A percentile compares a stretch with the other conserved stretches of the same genome.
Conservation (phyloP, 352 stramenopile genomes). For the Phytophthora cryptogea region DNA sequence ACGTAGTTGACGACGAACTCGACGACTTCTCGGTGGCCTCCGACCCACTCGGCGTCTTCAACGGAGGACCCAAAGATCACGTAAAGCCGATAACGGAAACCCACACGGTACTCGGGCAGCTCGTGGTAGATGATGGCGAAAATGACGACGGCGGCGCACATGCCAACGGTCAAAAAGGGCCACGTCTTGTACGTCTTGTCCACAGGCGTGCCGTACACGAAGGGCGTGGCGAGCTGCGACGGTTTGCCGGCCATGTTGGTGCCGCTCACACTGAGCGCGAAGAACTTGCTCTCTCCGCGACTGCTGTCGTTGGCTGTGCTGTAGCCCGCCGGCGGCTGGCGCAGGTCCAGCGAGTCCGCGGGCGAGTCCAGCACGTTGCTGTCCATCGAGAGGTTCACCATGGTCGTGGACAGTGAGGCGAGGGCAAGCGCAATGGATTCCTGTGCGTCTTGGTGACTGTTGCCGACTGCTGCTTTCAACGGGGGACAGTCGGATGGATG, state of each 20-base stretch:
- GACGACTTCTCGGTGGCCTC: conserved; percentile 73
- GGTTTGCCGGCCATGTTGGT: conserved; percentile 49
- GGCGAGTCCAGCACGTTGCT: conserved; percentile 49
- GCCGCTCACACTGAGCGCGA: conserved; percentile 67
- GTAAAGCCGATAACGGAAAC: conserved; percentile 71
- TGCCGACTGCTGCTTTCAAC: conserved; percentile 8
- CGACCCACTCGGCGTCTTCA: conserved; percentile 60
- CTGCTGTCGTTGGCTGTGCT: conserved; percentile 35
- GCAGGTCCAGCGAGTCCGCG: conserved; percentile 35
- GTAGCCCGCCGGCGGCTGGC: conserved; percentile 27
- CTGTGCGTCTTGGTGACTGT: conserved; percentile 1
- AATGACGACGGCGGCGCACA: conserved; percentile 53
- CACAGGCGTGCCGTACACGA: conserved; percentile 78
- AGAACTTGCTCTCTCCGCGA: conserved; percentile 69
- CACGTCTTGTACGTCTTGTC: conserved; percentile 85
- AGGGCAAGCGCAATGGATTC: background rate
- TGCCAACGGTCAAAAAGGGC: conserved; percentile 64
- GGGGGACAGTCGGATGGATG: conserved; percentile 19
- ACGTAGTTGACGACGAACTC: conserved; percentile 78
- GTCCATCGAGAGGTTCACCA: conserved; percentile 55
- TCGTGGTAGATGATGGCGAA: conserved; percentile 78
- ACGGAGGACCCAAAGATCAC: conserved; percentile 59
- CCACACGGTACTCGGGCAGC: conserved; percentile 69
- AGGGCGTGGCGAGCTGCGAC: conserved; percentile 60
- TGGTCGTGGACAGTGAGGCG: conserved; percentile 19